Evolutionary conservation across 495 filamentous ascomycete species (phyloP), one percentile per base, ranked within the genome.

Genomic region (Cercophora newfieldiana): DNA sequence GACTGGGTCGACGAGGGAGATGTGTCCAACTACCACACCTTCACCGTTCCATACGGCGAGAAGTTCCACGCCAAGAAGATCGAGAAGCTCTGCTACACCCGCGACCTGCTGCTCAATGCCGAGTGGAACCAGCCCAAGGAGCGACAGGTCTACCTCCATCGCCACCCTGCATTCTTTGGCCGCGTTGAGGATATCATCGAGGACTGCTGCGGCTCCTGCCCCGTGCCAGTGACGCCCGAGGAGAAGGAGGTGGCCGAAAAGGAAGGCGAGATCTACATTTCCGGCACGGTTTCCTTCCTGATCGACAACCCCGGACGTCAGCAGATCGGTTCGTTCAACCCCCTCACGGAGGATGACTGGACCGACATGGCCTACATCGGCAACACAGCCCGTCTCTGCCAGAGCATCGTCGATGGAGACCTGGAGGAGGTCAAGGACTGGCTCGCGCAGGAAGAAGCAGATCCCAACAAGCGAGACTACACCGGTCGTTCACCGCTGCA

Each of bases 201-300:
- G 14, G 91, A 94, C 73, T 96, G 91, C 72, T 96, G 91, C 71
- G 90, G 90, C 10, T 86, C 76, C 64, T 96, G 91, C 67, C 91
- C 91, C 0, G 74, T 81, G 49, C 88, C 91, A 0, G 66, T 80
- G 12, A 91, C 88, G 0, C 79, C 87, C 0, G 89, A 94, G 63
- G 91, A 94, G 66, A 76, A 82, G 50, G 85, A 91, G 65, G 69
- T 90, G 2, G 85, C 87, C 2, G 86, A 89, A 64, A 85, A 89
- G 66, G 91, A 96, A 68, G 78, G 76, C 60, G 90, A 91, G 74
- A 85, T 85, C 1, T 93, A 90, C 68, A 83, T 95, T 26, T 89
- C 85, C 0, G 91, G 91, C n/a, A 78, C 82, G 1, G 80, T 93
- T 10, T 80, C 78, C 0, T 96, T 94, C 74, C 80, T 94, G 54